phyloP scores from a whole-genome alignment of 208 protist genomes.

The Trypanosoma melophagium region DNA sequence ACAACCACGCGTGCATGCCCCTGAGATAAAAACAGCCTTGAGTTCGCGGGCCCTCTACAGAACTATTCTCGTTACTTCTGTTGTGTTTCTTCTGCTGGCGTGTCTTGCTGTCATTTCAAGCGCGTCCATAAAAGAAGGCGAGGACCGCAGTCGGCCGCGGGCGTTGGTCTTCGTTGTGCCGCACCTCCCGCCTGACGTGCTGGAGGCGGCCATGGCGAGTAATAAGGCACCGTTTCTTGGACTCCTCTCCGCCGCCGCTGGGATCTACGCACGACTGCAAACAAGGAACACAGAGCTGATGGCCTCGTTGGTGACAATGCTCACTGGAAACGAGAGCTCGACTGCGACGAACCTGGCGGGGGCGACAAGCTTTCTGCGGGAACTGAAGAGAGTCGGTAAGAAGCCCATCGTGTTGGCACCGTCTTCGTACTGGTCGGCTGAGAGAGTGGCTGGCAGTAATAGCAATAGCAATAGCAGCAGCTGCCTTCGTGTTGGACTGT shows the following conservation, averaged over 20 bases:
- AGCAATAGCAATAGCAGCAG: constrained; percentile 15
- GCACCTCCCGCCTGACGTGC: constrained; percentile 30
- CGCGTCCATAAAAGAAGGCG: constrained; percentile 36
- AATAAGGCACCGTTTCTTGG: constrained; percentile 71
- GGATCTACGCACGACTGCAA: constrained; percentile 31
- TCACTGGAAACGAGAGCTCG: constrained; percentile 42
- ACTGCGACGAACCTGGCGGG: constrained; percentile 35
- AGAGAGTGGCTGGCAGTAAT: background rate
- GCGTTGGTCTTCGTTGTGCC: constrained; percentile 53
- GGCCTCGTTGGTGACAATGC: constrained; percentile 44
- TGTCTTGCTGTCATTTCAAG: constrained; percentile 66
- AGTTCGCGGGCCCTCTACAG: constrained; percentile 59
- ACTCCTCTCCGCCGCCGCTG: constrained; percentile 40
- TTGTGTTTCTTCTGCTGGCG: constrained; percentile 69
- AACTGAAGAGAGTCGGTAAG: constrained; percentile 39
- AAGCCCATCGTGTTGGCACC: constrained; percentile 48
- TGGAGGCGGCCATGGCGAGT: constrained; percentile 44
- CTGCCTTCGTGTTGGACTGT: constrained; percentile 45
- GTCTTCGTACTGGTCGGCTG: constrained; percentile 42
- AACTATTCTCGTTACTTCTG: constrained; percentile 53
- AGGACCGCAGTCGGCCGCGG: constrained; percentile 18
- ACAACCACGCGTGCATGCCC: constrained; percentile 60
- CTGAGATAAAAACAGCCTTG: constrained; percentile 69
- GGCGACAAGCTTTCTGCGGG: constrained; percentile 42
- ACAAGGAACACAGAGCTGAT: constrained; percentile 11